These are phyloP conservation scores for Rhododendron vialii DNA, from an alignment of 148 eudicot species.

Conservation along the genomic window DNA sequence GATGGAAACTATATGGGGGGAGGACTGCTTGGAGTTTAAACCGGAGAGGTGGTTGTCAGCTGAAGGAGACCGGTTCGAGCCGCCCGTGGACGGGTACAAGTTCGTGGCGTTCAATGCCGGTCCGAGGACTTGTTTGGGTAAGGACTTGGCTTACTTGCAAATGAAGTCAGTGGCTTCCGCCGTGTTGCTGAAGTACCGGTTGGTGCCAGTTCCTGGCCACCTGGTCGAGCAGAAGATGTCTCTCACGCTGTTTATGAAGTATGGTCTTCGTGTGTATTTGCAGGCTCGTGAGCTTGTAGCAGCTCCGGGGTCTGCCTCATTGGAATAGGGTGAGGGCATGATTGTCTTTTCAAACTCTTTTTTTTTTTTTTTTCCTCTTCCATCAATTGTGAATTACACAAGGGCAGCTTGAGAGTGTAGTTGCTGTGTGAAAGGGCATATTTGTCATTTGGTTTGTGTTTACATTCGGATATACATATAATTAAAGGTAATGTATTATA, in stretches of 20 bases:
- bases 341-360: neutral
- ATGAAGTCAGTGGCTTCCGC: conserved; percentile 89
- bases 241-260: conserved; percentile 71
- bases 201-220: conserved; percentile 61
- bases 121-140: conserved; percentile 81
- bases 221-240: conserved; percentile 88
- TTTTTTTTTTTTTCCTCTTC: neutral
- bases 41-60: conserved; percentile 79
- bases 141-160: conserved; percentile 80
- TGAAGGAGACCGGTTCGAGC: conserved; percentile 45
- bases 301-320: conserved; percentile 10
- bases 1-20: conserved; percentile 85
- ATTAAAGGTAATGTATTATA: no score
- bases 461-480: neutral
- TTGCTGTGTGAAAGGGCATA: neutral
- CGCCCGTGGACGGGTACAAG: conserved; percentile 63
- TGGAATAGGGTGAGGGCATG: conserved; percentile 12
- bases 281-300: conserved; percentile 49
- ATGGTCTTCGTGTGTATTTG: conserved; percentile 62
- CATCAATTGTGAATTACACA: neutral
- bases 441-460: neutral
- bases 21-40: conserved; percentile 78
- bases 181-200: conserved; percentile 59
- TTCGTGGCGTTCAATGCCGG: conserved; percentile 88
- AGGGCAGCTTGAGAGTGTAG: neutral